Conservation (phyloP, 2,329 filamentous ascomycete genomes). For the Fusarium napiforme region DNA sequence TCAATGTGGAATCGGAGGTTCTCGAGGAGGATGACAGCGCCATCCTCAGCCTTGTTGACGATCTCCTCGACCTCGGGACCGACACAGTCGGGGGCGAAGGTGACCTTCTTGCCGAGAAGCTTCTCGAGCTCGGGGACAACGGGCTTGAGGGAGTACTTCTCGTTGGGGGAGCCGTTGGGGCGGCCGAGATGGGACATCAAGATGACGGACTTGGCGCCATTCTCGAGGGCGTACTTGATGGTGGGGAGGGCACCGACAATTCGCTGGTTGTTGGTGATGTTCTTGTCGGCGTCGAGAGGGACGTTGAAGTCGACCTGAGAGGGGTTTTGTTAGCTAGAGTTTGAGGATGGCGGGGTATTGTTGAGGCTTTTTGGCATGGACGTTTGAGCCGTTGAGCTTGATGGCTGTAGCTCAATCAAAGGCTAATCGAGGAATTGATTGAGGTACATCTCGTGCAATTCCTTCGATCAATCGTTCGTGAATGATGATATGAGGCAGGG, state of each 20-base stretch:
- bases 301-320: slow-evolving; percentile 98
- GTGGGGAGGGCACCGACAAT: slow-evolving; percentile 95
- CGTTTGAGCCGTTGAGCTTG: neutral
- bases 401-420: neutral
- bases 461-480: no score
- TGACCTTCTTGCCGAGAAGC: slow-evolving; percentile 84
- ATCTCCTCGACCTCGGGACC: slow-evolving; percentile 89
- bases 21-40: slow-evolving; percentile 90
- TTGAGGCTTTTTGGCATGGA: neutral
- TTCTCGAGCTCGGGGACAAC: slow-evolving; percentile 93
- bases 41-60: slow-evolving; percentile 83
- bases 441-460: neutral
- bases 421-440: neutral
- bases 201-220: slow-evolving; percentile 91
- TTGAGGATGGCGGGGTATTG: slow-evolving; percentile 15
- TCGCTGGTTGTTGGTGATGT: slow-evolving; percentile 97
- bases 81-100: slow-evolving; percentile 90
- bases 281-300: slow-evolving; percentile 90
- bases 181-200: slow-evolving; percentile 99
- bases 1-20: slow-evolving; percentile 98
- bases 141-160: slow-evolving; percentile 95
- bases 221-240: slow-evolving; percentile 91
- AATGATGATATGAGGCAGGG: slow-evolving; percentile 4
- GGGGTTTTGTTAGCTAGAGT: slow-evolving; percentile 37
- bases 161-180: slow-evolving; percentile 87